Evolutionary conservation across 805 yeast genomes (phyloP).

Genomic region (Isabelozyma rhagii): DNA sequence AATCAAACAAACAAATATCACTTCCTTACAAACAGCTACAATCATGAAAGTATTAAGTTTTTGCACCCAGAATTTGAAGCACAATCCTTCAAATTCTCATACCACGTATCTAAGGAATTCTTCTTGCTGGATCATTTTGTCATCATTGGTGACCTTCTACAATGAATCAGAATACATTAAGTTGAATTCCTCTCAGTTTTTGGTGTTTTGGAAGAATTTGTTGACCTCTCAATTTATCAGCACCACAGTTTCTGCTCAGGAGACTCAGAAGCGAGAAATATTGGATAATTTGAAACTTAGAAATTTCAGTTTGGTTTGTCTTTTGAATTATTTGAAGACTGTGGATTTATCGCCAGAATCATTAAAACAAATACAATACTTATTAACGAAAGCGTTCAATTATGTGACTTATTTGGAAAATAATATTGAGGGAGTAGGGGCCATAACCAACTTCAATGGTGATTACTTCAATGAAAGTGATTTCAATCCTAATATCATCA

Average conservation of each 20-base stretch:
- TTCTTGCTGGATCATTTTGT: constrained; percentile 40
- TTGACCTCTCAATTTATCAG: constrained; percentile 40
- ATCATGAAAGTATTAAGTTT: constrained; percentile 41
- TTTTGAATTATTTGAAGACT: constrained; percentile 35
- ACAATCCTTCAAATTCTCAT: constrained; percentile 20
- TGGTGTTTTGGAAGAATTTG: constrained; percentile 43
- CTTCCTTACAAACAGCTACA: constrained; percentile 35
- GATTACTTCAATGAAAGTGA: constrained; percentile 25
- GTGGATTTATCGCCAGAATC: constrained; percentile 39
- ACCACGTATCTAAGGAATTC: constrained; percentile 22
- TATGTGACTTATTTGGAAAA: constrained; percentile 39
- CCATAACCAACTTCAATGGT: constrained; percentile 28
- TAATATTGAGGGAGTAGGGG: constrained; percentile 28
- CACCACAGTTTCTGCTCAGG: constrained; percentile 11
- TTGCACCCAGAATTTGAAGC: constrained; percentile 44
- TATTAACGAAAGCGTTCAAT: constrained; percentile 39
- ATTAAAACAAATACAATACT: constrained; percentile 37
- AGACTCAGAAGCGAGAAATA: constrained; percentile 24
- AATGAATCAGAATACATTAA: constrained; percentile 40
- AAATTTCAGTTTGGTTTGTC: constrained; percentile 36
- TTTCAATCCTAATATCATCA: constrained; percentile 25
- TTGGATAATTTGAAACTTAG: constrained; percentile 34
- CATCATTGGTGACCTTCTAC: constrained; percentile 38
- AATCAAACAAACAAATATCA: constrained; percentile 32
- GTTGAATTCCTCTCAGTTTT: constrained; percentile 41